Evolutionary conservation across 1,284 basidiomycete genomes (phyloP).

Genomic region (Ustanciosporium gigantosporum): DNA sequence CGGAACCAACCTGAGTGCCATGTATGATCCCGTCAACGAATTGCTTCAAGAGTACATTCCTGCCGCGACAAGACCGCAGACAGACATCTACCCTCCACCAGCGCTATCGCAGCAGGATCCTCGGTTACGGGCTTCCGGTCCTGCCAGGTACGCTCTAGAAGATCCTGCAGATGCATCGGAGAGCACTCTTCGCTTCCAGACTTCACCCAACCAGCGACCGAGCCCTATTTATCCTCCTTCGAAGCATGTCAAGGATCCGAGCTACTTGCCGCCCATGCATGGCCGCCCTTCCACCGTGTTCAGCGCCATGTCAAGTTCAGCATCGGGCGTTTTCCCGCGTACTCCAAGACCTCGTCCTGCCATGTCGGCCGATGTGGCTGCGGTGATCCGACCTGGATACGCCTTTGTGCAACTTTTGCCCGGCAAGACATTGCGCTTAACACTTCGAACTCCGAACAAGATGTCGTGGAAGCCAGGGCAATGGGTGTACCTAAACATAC

Average conservation of each 20-base stretch:
- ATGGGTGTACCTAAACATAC: constrained; percentile 75
- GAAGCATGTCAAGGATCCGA: constrained; percentile 2
- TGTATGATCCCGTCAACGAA: constrained; percentile 44
- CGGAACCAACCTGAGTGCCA: constrained; percentile 24
- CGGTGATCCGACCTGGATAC: constrained; percentile 66
- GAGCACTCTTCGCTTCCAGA: neutral
- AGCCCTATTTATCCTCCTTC: constrained; percentile 3
- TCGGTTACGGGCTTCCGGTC: neutral
- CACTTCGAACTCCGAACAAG: constrained; percentile 67
- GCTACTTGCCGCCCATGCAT: constrained; percentile 9
- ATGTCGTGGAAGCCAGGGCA: constrained; percentile 75
- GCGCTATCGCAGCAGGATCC: constrained; percentile 1
- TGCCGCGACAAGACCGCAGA: constrained; percentile 7
- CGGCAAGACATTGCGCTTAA: constrained; percentile 75
- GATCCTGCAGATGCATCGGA: constrained; percentile 9
- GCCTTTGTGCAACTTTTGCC: constrained; percentile 78
- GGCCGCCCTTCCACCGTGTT: constrained; percentile 26
- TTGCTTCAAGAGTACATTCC: constrained; percentile 42
- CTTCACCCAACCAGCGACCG: neutral
- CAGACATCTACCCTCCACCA: constrained; percentile 25
- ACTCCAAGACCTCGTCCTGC: constrained; percentile 39
- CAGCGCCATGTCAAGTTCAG: constrained; percentile 15
- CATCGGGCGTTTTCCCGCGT: constrained; percentile 8
- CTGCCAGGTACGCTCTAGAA: constrained; percentile 11
- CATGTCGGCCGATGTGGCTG: constrained; percentile 49